A percentile compares a stretch with the other conserved stretches of the same genome.
Conservation (phyloP, 768 basidiomycete genomes). For the Amanita exitialis region DNA sequence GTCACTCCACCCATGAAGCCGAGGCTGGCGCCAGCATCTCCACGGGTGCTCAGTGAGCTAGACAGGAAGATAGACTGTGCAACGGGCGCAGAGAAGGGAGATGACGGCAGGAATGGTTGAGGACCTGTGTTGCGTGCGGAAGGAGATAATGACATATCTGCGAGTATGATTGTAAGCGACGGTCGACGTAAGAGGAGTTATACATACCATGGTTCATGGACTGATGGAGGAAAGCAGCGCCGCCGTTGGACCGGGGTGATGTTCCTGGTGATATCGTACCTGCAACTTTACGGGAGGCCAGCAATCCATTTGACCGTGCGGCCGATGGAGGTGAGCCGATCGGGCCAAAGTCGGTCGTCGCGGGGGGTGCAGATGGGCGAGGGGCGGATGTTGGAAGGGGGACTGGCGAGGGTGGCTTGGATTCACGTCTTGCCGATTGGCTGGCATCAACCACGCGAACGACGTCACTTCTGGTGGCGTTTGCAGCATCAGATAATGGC, state of each 20-base stretch:
- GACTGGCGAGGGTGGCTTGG: slow-evolving; percentile 29
- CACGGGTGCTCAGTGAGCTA: slow-evolving; percentile 12
- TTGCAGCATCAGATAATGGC: background rate
- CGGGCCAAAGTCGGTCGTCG: slow-evolving; percentile 60
- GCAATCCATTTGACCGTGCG: slow-evolving; percentile 17
- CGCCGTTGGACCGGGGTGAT: slow-evolving; percentile 33
- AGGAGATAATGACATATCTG: slow-evolving; percentile 18
- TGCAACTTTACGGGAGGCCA: slow-evolving; percentile 24
- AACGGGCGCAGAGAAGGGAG: slow-evolving; percentile 74
- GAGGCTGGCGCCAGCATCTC: background rate
- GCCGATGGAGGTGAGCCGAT: slow-evolving; percentile 71
- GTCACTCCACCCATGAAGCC: slow-evolving; percentile 1
- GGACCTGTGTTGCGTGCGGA: slow-evolving; percentile 16
- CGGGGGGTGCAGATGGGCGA: slow-evolving; percentile 28
- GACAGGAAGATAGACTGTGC: slow-evolving; percentile 45
- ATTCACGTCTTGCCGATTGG: slow-evolving; percentile 2
- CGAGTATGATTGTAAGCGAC: slow-evolving; percentile 1
- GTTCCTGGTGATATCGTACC: slow-evolving; percentile 43
- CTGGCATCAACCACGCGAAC: slow-evolving; percentile 3
- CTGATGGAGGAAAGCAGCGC: slow-evolving; percentile 3
- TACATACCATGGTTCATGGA: slow-evolving; percentile 2
- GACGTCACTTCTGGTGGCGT: background rate
- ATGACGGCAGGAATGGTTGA: slow-evolving; percentile 35
- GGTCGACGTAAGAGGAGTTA: background rate
- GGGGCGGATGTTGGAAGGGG: slow-evolving; percentile 50